Conservation (phyloP, 2,329 filamentous ascomycete genomes). For the Phyllachora maydis region DNA sequence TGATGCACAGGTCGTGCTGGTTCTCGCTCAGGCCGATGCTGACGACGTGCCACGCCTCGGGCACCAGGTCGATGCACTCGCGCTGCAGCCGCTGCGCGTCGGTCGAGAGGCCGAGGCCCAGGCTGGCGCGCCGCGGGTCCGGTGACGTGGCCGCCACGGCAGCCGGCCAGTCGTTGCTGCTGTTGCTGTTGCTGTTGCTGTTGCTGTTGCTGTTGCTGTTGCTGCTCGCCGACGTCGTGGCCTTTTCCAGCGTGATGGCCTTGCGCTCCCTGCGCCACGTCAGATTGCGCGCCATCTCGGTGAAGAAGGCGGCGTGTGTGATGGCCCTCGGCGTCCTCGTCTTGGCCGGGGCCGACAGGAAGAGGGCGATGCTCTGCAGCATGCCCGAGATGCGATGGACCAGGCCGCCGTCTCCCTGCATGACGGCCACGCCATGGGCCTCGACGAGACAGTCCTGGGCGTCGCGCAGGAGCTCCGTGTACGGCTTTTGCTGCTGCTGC, state of each 20-base stretch:
- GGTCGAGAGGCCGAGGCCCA: constrained; percentile 21
- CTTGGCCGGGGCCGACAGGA: constrained; percentile 39
- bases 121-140: constrained; percentile 17
- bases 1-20: constrained; percentile 68
- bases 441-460: constrained; percentile 46
- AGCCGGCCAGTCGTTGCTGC: constrained; percentile 14
- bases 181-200: constrained; percentile 15
- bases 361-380: constrained; percentile 42
- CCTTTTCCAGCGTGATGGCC: constrained; percentile 25
- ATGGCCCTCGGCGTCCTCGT: constrained; percentile 25
- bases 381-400: constrained; percentile 43
- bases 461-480: constrained; percentile 37
- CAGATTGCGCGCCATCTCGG: constrained; percentile 51
- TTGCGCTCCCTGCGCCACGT: constrained; percentile 45
- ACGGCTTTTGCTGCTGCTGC: constrained; percentile 12
- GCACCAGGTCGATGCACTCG: constrained; percentile 73
- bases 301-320: constrained; percentile 37
- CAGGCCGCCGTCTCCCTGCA: constrained; percentile 32
- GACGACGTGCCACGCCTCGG: constrained; percentile 62
- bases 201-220: too few species aligned
- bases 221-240: too few species aligned
- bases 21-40: constrained; percentile 72
- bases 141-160: constrained; percentile 10
- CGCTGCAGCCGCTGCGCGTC: constrained; percentile 48
- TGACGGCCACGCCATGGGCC: constrained; percentile 34